These are phyloP conservation scores for Phylloporus scabripes DNA, from an alignment of 768 basidiomycete species.

Conservation along the genomic window DNA sequence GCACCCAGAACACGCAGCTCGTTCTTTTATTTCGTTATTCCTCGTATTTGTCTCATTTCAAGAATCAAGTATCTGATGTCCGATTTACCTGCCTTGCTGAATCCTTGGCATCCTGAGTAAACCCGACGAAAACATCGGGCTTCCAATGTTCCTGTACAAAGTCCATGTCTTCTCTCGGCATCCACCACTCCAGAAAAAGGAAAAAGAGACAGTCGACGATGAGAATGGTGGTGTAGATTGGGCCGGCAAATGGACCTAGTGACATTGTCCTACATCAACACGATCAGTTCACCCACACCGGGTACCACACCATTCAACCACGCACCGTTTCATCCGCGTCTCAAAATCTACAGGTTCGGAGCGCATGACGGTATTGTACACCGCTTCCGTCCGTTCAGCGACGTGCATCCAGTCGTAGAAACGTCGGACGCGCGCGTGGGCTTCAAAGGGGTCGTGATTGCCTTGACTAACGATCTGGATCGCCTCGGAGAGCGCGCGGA, in stretches of 20 bases:
- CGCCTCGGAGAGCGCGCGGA: constrained; percentile 77
- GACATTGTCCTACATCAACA: constrained; percentile 57
- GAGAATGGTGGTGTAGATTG: constrained; percentile 83
- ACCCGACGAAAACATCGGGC: constrained; percentile 19
- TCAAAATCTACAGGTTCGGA: constrained; percentile 64
- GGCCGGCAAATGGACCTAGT: constrained; percentile 75
- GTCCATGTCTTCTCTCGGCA: constrained; percentile 74
- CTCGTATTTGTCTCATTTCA: constrained; percentile 13
- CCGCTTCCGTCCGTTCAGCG: constrained; percentile 72
- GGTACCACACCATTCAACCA: neutral
- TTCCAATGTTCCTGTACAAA: constrained; percentile 67
- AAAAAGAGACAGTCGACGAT: constrained; percentile 62
- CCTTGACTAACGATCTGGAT: constrained; percentile 63
- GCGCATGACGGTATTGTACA: constrained; percentile 67
- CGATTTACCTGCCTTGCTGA: neutral
- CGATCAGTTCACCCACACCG: neutral
- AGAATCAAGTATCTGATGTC: neutral
- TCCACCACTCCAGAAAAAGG: constrained; percentile 75
- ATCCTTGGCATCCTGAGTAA: constrained; percentile 5
- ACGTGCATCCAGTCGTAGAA: constrained; percentile 90
- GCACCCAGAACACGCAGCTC: constrained; percentile 3
- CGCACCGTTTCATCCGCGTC: constrained; percentile 72
- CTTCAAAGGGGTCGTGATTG: constrained; percentile 65
- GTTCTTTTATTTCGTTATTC: constrained; percentile 16
- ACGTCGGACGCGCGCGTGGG: constrained; percentile 69